These are phyloP conservation scores for Balamuthia mandrillaris DNA, from an alignment of 208 protist species.

Conservation along the genomic window DNA sequence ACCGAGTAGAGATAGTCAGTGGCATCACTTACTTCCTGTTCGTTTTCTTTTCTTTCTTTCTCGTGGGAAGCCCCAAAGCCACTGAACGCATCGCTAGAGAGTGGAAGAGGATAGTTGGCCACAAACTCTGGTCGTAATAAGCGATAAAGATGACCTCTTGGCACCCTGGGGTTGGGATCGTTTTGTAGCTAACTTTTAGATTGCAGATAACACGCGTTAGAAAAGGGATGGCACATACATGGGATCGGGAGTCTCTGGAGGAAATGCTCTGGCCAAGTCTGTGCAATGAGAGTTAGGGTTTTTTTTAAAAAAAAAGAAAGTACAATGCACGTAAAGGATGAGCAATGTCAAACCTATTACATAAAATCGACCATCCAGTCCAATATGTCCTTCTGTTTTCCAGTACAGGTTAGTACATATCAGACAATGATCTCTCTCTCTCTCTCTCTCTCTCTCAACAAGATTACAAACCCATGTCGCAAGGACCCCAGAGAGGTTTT, in stretches of 20 bases:
- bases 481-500: too few relatives aligned
- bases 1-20: not conserved
- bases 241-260: not conserved
- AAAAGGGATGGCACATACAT: not conserved
- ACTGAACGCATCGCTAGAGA: slow-evolving; percentile 14
- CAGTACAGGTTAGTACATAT: too few relatives aligned
- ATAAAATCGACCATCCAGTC: slow-evolving; percentile 20
- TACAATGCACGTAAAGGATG: too few relatives aligned
- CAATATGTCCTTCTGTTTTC: slow-evolving; percentile 1
- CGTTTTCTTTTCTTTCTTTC: not conserved
- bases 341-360: not conserved
- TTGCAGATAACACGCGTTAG: too few relatives aligned
- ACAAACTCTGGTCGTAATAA: slow-evolving; percentile 23
- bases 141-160: not conserved
- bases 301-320: too few relatives aligned
- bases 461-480: too few relatives aligned
- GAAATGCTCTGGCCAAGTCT: slow-evolving; percentile 31
- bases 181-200: too few relatives aligned
- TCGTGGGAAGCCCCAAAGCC: not conserved
- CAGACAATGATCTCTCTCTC: too few relatives aligned
- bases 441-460: too few relatives aligned
- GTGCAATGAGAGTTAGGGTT: not conserved
- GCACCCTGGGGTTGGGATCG: too few relatives aligned
- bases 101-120: not conserved
- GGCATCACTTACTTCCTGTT: not conserved